These are phyloP conservation scores for Hamamelis virginiana DNA, from an alignment of 164 flowering plant species.

Conservation along the genomic window DNA sequence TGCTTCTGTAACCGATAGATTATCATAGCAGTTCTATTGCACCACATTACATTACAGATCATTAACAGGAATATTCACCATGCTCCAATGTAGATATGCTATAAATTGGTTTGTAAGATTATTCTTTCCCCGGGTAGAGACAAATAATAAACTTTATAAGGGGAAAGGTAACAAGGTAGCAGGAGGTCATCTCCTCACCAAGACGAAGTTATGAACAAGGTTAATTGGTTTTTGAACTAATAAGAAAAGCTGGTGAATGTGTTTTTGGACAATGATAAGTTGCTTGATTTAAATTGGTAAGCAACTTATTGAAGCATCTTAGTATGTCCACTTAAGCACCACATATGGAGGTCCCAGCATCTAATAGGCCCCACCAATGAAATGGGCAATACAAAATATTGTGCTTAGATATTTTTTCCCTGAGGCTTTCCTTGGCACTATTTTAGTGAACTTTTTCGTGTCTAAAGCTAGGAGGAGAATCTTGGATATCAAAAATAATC, in stretches of 20 bases:
- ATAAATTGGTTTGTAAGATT: not conserved
- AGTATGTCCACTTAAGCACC: not conserved
- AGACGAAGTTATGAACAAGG: too few relatives aligned
- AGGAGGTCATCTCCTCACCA: too few relatives aligned
- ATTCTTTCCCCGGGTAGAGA: not conserved
- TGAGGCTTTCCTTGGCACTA: not conserved
- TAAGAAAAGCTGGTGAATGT: too few relatives aligned
- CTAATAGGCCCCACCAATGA: not conserved
- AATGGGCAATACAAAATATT: not conserved
- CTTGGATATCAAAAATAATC: too few relatives aligned
- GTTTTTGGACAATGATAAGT: not conserved
- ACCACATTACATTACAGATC: not conserved
- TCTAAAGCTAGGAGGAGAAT: too few relatives aligned
- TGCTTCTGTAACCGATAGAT: conserved; percentile 3
- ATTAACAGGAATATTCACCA: not conserved
- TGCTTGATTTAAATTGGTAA: not conserved
- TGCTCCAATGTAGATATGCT: not conserved
- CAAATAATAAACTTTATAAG: not conserved
- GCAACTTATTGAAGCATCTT: not conserved
- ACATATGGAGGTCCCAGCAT: not conserved
- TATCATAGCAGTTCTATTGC: not conserved
- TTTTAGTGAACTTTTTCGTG: too few relatives aligned
- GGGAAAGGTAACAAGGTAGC: not conserved
- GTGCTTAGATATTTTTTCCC: not conserved
- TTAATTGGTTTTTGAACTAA: too few relatives aligned